These are phyloP conservation scores for Cryphonectria carpinicola DNA, from an alignment of 2,329 filamentous ascomycete species.

Conservation along the genomic window DNA sequence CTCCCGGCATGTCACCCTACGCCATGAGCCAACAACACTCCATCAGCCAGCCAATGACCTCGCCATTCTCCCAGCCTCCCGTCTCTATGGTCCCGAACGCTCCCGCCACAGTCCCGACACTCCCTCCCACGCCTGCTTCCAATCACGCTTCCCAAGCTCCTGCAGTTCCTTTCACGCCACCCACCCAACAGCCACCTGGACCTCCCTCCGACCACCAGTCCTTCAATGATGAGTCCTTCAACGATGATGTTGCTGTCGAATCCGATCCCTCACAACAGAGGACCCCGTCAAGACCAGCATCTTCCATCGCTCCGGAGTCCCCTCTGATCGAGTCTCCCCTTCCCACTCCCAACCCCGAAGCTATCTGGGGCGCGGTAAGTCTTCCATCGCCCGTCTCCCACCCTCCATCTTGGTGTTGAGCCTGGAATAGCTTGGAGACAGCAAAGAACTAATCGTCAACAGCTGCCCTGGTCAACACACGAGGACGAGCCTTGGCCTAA, in stretches of 20 bases:
- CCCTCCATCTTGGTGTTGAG: not conserved
- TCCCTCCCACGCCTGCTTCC: slow-evolving; percentile 58
- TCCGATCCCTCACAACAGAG: slow-evolving; percentile 37
- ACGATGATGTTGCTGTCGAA: slow-evolving; percentile 2
- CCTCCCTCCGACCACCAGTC: not conserved
- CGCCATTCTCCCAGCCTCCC: slow-evolving; percentile 40
- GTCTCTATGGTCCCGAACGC: slow-evolving; percentile 44
- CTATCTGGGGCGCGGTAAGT: slow-evolving; percentile 7
- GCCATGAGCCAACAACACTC: slow-evolving; percentile 11
- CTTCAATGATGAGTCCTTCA: not conserved
- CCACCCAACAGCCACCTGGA: slow-evolving; percentile 3
- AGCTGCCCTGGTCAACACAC: slow-evolving; percentile 28
- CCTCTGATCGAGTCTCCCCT: slow-evolving; percentile 30
- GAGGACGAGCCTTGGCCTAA: slow-evolving; percentile 24
- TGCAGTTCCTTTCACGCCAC: slow-evolving; percentile 44
- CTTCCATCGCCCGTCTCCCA: not conserved
- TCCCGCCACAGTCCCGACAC: slow-evolving; percentile 43
- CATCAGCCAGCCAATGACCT: slow-evolving; percentile 1
- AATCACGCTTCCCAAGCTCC: slow-evolving; percentile 49
- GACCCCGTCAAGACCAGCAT: slow-evolving; percentile 37
- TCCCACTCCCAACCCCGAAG: slow-evolving; percentile 26
- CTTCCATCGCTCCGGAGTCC: slow-evolving; percentile 42
- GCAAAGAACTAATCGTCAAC: slow-evolving; percentile 22
- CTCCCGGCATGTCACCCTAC: slow-evolving; percentile 40
- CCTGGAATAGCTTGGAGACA: not conserved